Conservation (phyloP, 2,329 filamentous ascomycete genomes). For the Penicillium sp. region DNA sequence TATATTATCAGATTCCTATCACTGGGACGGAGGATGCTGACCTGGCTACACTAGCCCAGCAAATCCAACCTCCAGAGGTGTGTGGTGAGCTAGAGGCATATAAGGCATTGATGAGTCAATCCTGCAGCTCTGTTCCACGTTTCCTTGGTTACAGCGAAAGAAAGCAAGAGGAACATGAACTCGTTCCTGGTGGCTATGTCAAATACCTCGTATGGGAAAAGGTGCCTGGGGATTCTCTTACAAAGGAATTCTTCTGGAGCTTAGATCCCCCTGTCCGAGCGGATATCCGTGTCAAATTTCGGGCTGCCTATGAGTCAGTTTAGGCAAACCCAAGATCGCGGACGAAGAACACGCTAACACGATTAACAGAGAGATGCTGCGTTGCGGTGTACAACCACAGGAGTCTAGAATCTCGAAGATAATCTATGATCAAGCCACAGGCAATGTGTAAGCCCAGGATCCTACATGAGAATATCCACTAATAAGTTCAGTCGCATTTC, state of each 20-base stretch:
- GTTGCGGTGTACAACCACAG: slow-evolving; percentile 13
- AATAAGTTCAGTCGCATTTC: slow-evolving; percentile 10
- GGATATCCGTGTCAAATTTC: slow-evolving; percentile 18
- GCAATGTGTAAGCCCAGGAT: slow-evolving; percentile 15
- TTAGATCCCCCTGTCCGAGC: slow-evolving; percentile 12
- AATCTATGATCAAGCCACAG: slow-evolving; percentile 19
- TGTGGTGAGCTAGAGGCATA: slow-evolving; percentile 3
- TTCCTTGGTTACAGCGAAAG: slow-evolving; percentile 17
- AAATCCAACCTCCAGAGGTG: slow-evolving; percentile 7
- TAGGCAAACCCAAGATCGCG: slow-evolving; percentile 6
- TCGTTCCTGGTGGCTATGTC: slow-evolving; percentile 18
- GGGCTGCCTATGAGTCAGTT: slow-evolving; percentile 18
- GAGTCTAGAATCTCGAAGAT: slow-evolving; percentile 15
- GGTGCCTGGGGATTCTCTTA: slow-evolving; percentile 14
- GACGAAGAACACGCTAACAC: slow-evolving; percentile 3
- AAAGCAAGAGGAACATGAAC: slow-evolving; percentile 13
- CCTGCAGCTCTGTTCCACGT: slow-evolving; percentile 16
- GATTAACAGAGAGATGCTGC: slow-evolving; percentile 12
- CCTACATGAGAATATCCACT: slow-evolving; percentile 10
- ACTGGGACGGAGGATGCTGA: slow-evolving; percentile 15
- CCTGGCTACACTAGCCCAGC: slow-evolving; percentile 9
- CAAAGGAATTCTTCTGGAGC: slow-evolving; percentile 18
- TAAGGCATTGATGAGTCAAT: slow-evolving; percentile 10
- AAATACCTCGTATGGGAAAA: slow-evolving; percentile 20
- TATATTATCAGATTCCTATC: slow-evolving; percentile 19